Evolutionary conservation across 75 land plant species (phyloP), one percentile per base, ranked within the genome.

Genomic region (Pinus taeda): DNA sequence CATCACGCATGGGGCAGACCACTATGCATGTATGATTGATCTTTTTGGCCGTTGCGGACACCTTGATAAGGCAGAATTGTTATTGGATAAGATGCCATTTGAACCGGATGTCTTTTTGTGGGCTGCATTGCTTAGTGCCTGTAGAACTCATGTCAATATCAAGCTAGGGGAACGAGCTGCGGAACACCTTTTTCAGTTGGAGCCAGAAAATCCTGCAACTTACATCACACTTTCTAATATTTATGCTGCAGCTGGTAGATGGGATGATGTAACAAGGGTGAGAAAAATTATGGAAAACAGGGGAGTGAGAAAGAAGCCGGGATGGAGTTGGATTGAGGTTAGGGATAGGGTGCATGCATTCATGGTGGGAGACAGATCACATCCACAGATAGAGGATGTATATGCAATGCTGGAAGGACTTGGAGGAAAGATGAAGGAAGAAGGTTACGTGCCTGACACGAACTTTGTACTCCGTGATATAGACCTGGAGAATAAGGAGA

Each of bases 1-100:
- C 6, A 82, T 91, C 26, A 59, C 15, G 49, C 88, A 88, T 21
- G 76, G 77, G 15, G 55, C 74, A 49, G 87, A 88, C 18, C 93
- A 89, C 63, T 84, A 82, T 78, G 88, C 84, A 45, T 90, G 92
- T 77, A 85, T 90, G 83, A 82, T 88, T 42, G 86, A 85, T 79
- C 78, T 90, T 22, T 79, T 90, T 30, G 93, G 93, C 6, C 80
- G 84, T 18, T 87, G 84, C 9, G 93, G 91, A 11, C 76, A 59
- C 42, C 64, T 90, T 80, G 77, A 76, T 59, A 85, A 90, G 62
- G 79, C 78, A 30, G 79, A 82, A 59, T 21, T 62, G 24, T 75
- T 90, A 21, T 64, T 85, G 12, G 30, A 66, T 20, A n/a, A 60
- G 26, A 85, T 80, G 83, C 63, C 81, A 53, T 15, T 80, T 8